These are phyloP conservation scores for Carallia brachiata DNA, from an alignment of 345 rosid species.

Conservation along the genomic window DNA sequence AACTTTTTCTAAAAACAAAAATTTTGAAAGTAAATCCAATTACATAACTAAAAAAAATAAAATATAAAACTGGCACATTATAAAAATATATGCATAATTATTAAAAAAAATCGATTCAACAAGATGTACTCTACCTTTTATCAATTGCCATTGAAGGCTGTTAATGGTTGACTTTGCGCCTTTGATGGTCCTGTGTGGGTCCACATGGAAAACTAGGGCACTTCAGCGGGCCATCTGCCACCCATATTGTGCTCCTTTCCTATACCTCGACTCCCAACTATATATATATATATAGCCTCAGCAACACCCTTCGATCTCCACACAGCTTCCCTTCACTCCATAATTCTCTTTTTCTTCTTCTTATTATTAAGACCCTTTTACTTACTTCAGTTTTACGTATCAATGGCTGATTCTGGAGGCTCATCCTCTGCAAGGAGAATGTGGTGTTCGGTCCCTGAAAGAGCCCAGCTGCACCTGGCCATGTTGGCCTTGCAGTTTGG, in stretches of 20 bases:
- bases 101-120: too few relatives aligned
- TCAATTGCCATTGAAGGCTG: slow-evolving; percentile 14
- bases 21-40: too few relatives aligned
- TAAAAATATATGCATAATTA: too few relatives aligned
- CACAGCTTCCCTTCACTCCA: slow-evolving; percentile 3
- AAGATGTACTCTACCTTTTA: too few relatives aligned
- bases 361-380: background rate
- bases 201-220: background rate
- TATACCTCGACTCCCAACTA: background rate
- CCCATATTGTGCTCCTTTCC: background rate
- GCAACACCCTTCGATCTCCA: slow-evolving; percentile 13
- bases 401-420: slow-evolving; percentile 24
- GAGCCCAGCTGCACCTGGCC: slow-evolving; percentile 57
- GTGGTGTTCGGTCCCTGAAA: slow-evolving; percentile 34
- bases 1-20: too few relatives aligned
- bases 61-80: too few relatives aligned
- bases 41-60: too few relatives aligned
- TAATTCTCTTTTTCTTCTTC: background rate
- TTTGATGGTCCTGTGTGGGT: slow-evolving; percentile 16
- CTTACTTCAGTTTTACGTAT: background rate
- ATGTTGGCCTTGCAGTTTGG: slow-evolving; percentile 62
- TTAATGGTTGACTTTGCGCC: slow-evolving; percentile 32
- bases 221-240: slow-evolving; percentile 22
- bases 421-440: slow-evolving; percentile 17
- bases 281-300: slow-evolving; percentile 32